These are phyloP conservation scores for Torrubiellomyces zombiae DNA, from an alignment of 2,329 filamentous ascomycete species.

Conservation along the genomic window DNA sequence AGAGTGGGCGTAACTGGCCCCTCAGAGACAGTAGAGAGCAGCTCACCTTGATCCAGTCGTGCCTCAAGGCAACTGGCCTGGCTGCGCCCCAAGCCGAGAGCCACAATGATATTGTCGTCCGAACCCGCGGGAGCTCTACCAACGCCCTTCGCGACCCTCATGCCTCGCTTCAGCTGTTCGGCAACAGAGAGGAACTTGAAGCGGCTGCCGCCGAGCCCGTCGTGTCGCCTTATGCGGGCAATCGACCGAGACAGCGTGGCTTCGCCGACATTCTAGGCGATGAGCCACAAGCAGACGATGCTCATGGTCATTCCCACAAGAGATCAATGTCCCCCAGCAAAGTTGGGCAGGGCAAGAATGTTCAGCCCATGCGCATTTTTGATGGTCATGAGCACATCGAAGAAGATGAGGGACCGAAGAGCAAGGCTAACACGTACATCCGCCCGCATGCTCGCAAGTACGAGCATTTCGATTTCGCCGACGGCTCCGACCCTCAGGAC, in stretches of 20 bases:
- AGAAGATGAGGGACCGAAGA: constrained; percentile 23
- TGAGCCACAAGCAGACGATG: constrained; percentile 26
- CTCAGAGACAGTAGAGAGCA: constrained; percentile 80
- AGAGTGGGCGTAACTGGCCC: constrained; percentile 83
- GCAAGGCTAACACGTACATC: constrained; percentile 27
- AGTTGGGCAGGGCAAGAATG: constrained; percentile 42
- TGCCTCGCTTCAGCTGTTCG: constrained; percentile 59
- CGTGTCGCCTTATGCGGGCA: constrained; percentile 45
- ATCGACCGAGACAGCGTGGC: constrained; percentile 47
- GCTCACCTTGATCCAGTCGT: constrained; percentile 53
- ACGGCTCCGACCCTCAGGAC: constrained; percentile 39
- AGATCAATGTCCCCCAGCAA: constrained; percentile 35
- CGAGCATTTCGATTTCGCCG: constrained; percentile 69
- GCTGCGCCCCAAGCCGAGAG: constrained; percentile 14
- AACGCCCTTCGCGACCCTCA: constrained; percentile 46
- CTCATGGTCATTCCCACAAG: constrained; percentile 25
- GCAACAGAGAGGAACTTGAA: constrained; percentile 46
- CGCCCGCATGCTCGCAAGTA: constrained; percentile 65
- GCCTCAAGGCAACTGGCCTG: constrained; percentile 31
- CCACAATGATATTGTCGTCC: constrained; percentile 21
- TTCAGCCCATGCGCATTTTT: constrained; percentile 46
- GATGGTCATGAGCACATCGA: constrained; percentile 31
- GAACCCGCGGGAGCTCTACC: constrained; percentile 33
- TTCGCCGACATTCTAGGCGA: constrained; percentile 55
- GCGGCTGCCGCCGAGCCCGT: constrained; percentile 27